Conservation (phyloP, 1,284 basidiomycete genomes). For the Sanghuangporus weigelae region DNA sequence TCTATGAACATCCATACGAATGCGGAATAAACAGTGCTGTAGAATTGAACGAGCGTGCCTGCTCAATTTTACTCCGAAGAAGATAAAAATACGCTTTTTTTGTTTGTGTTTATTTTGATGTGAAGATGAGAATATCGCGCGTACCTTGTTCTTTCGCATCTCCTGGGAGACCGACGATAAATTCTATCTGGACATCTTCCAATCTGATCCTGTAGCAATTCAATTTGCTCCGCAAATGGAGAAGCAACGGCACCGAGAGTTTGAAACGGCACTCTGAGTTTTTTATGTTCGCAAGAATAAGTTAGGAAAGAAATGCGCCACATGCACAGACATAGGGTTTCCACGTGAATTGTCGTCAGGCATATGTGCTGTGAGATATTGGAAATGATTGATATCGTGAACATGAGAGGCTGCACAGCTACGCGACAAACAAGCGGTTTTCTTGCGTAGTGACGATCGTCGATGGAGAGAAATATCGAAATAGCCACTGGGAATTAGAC, state of each 20-base stretch:
- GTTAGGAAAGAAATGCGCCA: not conserved
- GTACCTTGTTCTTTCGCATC: too few species aligned
- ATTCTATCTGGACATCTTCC: too few species aligned
- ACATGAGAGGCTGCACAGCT: not conserved
- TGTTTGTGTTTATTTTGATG: too few species aligned
- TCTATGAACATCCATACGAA: too few species aligned
- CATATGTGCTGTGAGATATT: not conserved
- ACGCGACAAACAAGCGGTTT: not conserved
- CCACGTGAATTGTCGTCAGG: not conserved
- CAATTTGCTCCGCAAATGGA: not conserved
- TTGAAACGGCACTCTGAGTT: too few species aligned
- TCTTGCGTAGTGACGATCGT: conserved; percentile 2
- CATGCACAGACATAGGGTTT: not conserved
- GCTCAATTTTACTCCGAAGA: too few species aligned
- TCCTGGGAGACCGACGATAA: too few species aligned
- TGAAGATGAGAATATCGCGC: too few species aligned
- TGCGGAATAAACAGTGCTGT: too few species aligned
- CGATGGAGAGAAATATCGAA: not conserved
- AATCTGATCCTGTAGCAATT: too few species aligned
- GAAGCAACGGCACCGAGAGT: not conserved
- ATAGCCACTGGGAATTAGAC: not conserved
- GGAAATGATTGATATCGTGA: not conserved
- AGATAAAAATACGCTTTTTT: too few species aligned
- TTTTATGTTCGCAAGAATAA: not conserved
- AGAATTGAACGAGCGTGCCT: too few species aligned